phyloP scores from a whole-genome alignment of 495 filamentous ascomycete species.

The Hyaloscypha bicolor region DNA sequence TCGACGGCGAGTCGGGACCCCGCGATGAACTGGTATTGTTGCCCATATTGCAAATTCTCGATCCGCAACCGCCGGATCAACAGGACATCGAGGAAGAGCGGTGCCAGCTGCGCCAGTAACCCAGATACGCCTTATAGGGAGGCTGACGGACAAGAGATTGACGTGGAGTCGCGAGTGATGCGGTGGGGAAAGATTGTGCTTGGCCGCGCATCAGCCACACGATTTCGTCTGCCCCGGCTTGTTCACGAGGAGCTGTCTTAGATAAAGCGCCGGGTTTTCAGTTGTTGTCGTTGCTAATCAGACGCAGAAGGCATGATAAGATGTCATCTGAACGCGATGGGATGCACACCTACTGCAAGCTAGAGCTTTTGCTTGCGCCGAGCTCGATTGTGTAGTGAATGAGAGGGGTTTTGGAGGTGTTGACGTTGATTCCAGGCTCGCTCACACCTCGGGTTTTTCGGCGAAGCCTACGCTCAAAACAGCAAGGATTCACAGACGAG shows the following conservation, averaged over 20 bases:
- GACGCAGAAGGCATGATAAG: slow-evolving; percentile 21
- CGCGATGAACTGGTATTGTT: slow-evolving; percentile 30
- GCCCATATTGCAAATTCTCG: slow-evolving; percentile 25
- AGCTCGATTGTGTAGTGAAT: background rate
- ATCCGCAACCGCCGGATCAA: slow-evolving; percentile 31
- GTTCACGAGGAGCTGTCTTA: background rate
- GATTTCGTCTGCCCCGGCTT: background rate
- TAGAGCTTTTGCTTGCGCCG: background rate
- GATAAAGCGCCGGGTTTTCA: slow-evolving; percentile 21
- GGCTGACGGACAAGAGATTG: slow-evolving; percentile 13
- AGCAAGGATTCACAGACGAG: background rate
- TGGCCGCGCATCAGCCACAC: background rate
- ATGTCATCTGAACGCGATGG: slow-evolving; percentile 22
- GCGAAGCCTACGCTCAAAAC: background rate
- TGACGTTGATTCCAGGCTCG: background rate
- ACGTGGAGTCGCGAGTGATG: slow-evolving; percentile 15
- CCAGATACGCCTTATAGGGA: background rate
- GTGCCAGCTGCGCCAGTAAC: background rate
- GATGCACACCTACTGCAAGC: background rate
- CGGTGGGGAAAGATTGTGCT: background rate
- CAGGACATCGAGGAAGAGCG: slow-evolving; percentile 26
- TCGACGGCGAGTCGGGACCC: slow-evolving; percentile 27
- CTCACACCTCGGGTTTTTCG: background rate
- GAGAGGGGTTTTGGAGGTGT: background rate
- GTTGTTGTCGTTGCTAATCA: slow-evolving; percentile 11